Evolutionary conservation across 768 basidiomycete species (phyloP).

Genomic region (Hericium rajendrae): DNA sequence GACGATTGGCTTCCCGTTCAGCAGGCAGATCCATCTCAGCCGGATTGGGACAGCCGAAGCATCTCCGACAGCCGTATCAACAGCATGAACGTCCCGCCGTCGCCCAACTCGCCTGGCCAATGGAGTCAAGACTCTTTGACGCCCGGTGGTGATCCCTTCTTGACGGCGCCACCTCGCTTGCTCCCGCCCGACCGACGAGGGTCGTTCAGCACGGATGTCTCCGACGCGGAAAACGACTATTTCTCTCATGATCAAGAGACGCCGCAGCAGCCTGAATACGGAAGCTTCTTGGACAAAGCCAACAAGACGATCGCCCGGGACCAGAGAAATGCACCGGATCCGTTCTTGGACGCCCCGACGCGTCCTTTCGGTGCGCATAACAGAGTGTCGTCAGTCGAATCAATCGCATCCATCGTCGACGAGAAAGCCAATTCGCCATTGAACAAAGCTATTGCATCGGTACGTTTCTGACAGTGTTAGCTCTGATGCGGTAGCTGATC

Average conservation of each 20-base stretch:
- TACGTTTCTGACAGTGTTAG: slow-evolving; percentile 25
- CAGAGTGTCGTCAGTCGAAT: slow-evolving; percentile 78
- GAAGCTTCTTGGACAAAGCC: slow-evolving; percentile 76
- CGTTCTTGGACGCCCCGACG: slow-evolving; percentile 71
- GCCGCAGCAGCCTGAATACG: slow-evolving; percentile 39
- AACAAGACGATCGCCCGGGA: slow-evolving; percentile 78
- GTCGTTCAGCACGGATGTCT: slow-evolving; percentile 34
- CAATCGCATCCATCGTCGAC: slow-evolving; percentile 84
- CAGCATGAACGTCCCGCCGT: slow-evolving; percentile 33
- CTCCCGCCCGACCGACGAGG: slow-evolving; percentile 18
- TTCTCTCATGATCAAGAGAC: slow-evolving; percentile 27
- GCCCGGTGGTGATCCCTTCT: slow-evolving; percentile 32
- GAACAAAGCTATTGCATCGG: slow-evolving; percentile 88
- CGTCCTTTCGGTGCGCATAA: slow-evolving; percentile 78
- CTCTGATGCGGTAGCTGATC: slow-evolving; percentile 3
- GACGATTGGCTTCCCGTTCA: slow-evolving; percentile 76
- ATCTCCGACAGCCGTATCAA: slow-evolving; percentile 28
- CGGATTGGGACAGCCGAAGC: slow-evolving; percentile 70
- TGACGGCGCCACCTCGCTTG: slow-evolving; percentile 27
- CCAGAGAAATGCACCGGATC: slow-evolving; percentile 71
- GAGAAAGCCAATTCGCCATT: slow-evolving; percentile 86
- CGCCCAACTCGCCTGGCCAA: slow-evolving; percentile 41
- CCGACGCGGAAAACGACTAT: slow-evolving; percentile 56
- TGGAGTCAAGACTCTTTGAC: slow-evolving; percentile 55
- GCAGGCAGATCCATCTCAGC: slow-evolving; percentile 56